Conservation (phyloP, 2,329 filamentous ascomycete genomes). For the Fusarium sublunatum region DNA sequence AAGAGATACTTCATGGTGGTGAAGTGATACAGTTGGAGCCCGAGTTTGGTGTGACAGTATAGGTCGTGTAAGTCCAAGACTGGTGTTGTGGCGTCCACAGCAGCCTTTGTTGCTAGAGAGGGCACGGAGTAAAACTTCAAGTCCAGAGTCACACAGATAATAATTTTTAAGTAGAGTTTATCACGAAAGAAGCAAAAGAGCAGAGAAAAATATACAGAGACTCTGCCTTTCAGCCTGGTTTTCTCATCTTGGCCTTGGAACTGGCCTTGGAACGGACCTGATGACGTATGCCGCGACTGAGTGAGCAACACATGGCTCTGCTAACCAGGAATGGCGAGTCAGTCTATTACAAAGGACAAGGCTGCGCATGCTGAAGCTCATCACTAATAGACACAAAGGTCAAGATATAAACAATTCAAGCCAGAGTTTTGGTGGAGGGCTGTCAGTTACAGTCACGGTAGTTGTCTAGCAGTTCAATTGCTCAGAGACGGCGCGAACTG, state of each 20-base stretch:
- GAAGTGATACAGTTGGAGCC: slow-evolving; percentile 5
- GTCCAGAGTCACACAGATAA: not conserved
- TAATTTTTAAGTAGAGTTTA: not conserved
- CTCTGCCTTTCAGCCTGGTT: slow-evolving; percentile 31
- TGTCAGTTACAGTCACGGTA: not conserved
- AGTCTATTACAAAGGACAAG: slow-evolving; percentile 21
- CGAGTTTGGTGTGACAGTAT: slow-evolving; percentile 7
- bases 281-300: slow-evolving; percentile 41
- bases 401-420: not conserved
- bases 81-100: slow-evolving; percentile 13
- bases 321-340: slow-evolving; percentile 7
- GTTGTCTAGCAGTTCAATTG: slow-evolving; percentile 8
- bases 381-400: slow-evolving; percentile 1
- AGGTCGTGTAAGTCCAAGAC: slow-evolving; percentile 18
- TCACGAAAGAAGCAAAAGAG: not conserved
- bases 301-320: slow-evolving; percentile 31
- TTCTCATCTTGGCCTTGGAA: slow-evolving; percentile 7
- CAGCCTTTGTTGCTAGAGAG: slow-evolving; percentile 7
- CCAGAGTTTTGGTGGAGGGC: slow-evolving; percentile 8
- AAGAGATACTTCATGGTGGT: slow-evolving; percentile 30
- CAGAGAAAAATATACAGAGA: slow-evolving; percentile 13
- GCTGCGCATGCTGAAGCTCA: slow-evolving; percentile 20
- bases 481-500: slow-evolving; percentile 25
- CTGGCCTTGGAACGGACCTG: slow-evolving; percentile 39
- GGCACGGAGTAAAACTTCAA: slow-evolving; percentile 4